Conservation (phyloP, 2,329 filamentous ascomycete genomes). For the Mycocentrospora acerina region DNA sequence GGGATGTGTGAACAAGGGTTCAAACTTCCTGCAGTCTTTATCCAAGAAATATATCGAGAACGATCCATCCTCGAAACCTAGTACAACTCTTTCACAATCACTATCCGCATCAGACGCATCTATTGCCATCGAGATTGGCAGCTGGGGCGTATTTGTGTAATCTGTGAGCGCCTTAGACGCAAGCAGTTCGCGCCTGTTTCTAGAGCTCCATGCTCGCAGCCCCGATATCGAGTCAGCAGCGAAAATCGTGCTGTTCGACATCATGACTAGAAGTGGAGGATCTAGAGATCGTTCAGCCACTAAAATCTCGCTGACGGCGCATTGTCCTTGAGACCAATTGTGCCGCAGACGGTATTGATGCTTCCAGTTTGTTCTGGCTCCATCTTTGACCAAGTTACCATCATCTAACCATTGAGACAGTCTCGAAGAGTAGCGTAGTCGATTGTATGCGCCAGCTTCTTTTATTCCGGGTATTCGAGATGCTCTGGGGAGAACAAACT, state of each 20-base stretch:
- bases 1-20: constrained; percentile 59
- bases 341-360: constrained; percentile 82
- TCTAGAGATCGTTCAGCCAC: constrained; percentile 56
- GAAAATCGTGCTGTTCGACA: constrained; percentile 74
- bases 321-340: constrained; percentile 86
- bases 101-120: constrained; percentile 42
- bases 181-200: constrained; percentile 58
- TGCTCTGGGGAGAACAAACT: constrained; percentile 81
- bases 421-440: constrained; percentile 55
- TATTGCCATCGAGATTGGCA: constrained; percentile 66
- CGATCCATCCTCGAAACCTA: constrained; percentile 52
- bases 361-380: constrained; percentile 73
- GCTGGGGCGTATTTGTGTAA: constrained; percentile 17
- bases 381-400: constrained; percentile 55
- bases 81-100: constrained; percentile 34
- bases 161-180: constrained; percentile 46
- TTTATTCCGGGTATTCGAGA: constrained; percentile 71
- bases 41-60: constrained; percentile 65
- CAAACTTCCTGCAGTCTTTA: constrained; percentile 47
- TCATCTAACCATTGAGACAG: constrained; percentile 65
- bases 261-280: constrained; percentile 70
- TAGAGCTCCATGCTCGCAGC: constrained; percentile 76
- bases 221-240: constrained; percentile 71
- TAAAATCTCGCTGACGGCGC: constrained; percentile 75
- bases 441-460: constrained; percentile 41